Evolutionary conservation across 805 yeast species (phyloP).

Genomic region (Spathaspora sp.): DNA sequence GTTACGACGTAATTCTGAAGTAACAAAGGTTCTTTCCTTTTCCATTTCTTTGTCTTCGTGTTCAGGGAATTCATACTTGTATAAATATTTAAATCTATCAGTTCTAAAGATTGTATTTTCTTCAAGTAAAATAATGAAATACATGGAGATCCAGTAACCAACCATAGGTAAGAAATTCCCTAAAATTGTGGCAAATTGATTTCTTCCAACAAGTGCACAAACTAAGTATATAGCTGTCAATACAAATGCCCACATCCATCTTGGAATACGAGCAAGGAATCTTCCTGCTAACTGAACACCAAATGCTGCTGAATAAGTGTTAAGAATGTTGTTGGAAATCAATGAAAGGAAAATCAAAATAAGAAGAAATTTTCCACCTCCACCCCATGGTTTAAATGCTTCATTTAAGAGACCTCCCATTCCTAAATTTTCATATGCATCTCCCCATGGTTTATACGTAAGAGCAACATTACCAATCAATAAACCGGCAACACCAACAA

Average conservation of each 20-base stretch:
- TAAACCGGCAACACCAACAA: conserved; percentile 73
- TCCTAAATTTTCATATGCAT: conserved; percentile 54
- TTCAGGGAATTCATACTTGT: conserved; percentile 24
- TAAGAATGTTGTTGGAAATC: conserved; percentile 77
- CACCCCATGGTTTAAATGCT: conserved; percentile 71
- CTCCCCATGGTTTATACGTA: conserved; percentile 52
- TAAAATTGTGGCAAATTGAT: conserved; percentile 67
- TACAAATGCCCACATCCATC: conserved; percentile 71
- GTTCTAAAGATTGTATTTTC: conserved; percentile 73
- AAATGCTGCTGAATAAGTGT: conserved; percentile 78
- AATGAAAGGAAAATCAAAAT: conserved; percentile 69
- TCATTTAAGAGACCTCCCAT: conserved; percentile 72
- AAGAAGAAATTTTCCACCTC: conserved; percentile 72
- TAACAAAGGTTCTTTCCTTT: conserved; percentile 19
- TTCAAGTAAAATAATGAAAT: conserved; percentile 63
- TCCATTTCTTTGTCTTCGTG: background rate
- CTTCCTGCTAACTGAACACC: conserved; percentile 64
- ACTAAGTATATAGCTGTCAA: conserved; percentile 63
- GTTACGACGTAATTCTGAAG: conserved; percentile 32
- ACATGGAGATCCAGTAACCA: conserved; percentile 87
- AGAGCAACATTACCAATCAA: conserved; percentile 67
- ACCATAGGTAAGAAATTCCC: conserved; percentile 87
- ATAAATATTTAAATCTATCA: conserved; percentile 28
- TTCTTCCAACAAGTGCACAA: conserved; percentile 71
- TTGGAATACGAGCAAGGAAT: conserved; percentile 58